Conservation (phyloP, 352 stramenopile genomes). For the Nothophytophthora sp. region DNA sequence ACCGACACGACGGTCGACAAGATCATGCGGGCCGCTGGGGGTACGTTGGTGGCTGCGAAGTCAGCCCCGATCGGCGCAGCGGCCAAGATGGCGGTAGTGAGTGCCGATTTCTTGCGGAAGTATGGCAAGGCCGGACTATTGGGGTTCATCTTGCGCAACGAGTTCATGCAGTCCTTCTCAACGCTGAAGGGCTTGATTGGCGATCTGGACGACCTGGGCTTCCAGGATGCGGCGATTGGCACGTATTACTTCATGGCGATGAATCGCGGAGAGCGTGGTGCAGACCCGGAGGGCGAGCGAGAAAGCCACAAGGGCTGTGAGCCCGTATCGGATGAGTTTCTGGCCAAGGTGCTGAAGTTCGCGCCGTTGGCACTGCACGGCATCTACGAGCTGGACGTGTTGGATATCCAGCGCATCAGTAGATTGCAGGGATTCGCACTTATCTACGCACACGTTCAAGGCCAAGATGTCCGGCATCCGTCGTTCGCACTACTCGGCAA, state of each 20-base stretch:
- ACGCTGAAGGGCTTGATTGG: slow-evolving; percentile 81
- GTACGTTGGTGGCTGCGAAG: slow-evolving; percentile 76
- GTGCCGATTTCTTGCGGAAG: slow-evolving; percentile 84
- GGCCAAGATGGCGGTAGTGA: slow-evolving; percentile 84
- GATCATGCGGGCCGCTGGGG: slow-evolving; percentile 78
- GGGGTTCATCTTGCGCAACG: slow-evolving; percentile 85
- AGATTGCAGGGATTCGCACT: slow-evolving; percentile 77
- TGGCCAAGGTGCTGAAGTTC: slow-evolving; percentile 74
- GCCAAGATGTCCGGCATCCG: slow-evolving; percentile 77
- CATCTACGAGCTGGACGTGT: slow-evolving; percentile 83
- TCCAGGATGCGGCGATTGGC: slow-evolving; percentile 85
- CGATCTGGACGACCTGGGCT: slow-evolving; percentile 76
- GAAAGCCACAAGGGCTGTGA: slow-evolving; percentile 57
- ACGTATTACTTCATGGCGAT: slow-evolving; percentile 91
- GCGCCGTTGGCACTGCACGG: slow-evolving; percentile 78
- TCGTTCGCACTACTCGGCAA: slow-evolving; percentile 81
- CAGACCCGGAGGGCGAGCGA: slow-evolving; percentile 62
- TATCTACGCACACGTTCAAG: slow-evolving; percentile 84
- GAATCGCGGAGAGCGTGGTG: slow-evolving; percentile 81
- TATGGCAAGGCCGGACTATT: slow-evolving; percentile 78
- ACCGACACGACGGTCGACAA: slow-evolving; percentile 87
- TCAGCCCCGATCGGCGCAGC: slow-evolving; percentile 79
- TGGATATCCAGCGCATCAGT: slow-evolving; percentile 86
- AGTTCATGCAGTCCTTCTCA: slow-evolving; percentile 90
- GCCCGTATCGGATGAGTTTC: slow-evolving; percentile 66